Percentiles rank a stretch among this genome's conserved stretches.
These are phyloP conservation scores for Trametes sp. DNA, from an alignment of 1,284 basidiomycete genomes.

Conservation along the genomic window DNA sequence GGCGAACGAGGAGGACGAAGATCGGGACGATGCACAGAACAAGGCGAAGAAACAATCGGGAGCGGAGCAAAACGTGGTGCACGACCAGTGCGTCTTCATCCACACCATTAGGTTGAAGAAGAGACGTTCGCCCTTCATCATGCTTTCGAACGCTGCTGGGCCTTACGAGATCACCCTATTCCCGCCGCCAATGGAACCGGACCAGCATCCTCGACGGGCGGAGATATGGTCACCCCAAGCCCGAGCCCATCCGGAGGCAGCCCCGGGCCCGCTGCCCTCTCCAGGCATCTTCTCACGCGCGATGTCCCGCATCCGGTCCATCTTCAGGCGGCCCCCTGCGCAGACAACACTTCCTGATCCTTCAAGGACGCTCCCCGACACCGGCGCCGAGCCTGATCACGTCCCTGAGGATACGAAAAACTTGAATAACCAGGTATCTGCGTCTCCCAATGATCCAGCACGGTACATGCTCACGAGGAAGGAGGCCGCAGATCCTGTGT, in stretches of 20 bases:
- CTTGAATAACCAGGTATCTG: not conserved
- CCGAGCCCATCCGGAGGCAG: not conserved
- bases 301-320: too few species aligned
- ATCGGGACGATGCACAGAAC: not conserved
- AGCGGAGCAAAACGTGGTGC: not conserved
- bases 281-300: too few species aligned
- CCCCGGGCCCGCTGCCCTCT: not conserved
- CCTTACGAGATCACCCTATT: too few species aligned
- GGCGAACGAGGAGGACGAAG: not conserved
- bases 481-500: not conserved
- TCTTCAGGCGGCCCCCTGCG: too few species aligned
- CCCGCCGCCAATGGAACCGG: too few species aligned
- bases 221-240: too few species aligned
- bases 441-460: too few species aligned
- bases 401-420: not conserved
- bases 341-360: not conserved
- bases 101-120: not conserved
- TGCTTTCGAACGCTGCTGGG: not conserved
- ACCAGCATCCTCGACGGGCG: too few species aligned
- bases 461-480: too few species aligned
- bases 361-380: not conserved
- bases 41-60: too few species aligned
- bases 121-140: too few species aligned
- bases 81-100: slow-evolving; percentile 8
- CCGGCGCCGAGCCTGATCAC: not conserved